A percentile compares a stretch with the other conserved stretches of the same genome.
These are phyloP conservation scores for Myriosclerotinia curreyana DNA, from an alignment of 2,329 filamentous ascomycete genomes.

Conservation along the genomic window DNA sequence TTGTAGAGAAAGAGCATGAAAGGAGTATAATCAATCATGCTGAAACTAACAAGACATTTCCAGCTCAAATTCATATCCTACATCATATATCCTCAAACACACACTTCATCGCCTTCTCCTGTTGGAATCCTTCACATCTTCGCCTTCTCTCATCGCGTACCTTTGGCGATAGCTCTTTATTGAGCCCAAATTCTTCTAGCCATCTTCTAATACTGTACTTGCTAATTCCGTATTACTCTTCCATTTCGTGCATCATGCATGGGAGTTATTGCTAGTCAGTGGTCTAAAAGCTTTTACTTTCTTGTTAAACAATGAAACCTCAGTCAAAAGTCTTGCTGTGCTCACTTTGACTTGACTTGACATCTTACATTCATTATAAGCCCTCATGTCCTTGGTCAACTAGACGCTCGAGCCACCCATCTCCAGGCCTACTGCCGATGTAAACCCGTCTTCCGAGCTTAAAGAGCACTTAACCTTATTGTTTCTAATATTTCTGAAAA, in stretches of 20 bases:
- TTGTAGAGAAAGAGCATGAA: too few relatives aligned
- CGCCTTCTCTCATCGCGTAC: background rate
- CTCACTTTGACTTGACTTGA: background rate
- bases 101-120: background rate
- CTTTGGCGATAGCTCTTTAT: background rate
- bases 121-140: background rate
- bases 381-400: background rate
- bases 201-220: background rate
- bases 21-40: background rate
- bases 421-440: background rate
- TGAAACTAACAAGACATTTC: background rate
- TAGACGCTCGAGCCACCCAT: background rate
- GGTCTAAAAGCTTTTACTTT: background rate
- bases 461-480: background rate
- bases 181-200: background rate
- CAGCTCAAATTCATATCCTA: background rate
- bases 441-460: background rate
- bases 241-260: background rate
- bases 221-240: background rate
- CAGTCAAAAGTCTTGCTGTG: background rate
- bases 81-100: background rate
- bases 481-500: background rate
- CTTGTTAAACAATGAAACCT: background rate
- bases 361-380: background rate
- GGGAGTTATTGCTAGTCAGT: background rate